A percentile compares a stretch with the other conserved stretches of the same genome.
phyloP scores from a whole-genome alignment of 345 rosid species.

The Mercurialis annua region DNA sequence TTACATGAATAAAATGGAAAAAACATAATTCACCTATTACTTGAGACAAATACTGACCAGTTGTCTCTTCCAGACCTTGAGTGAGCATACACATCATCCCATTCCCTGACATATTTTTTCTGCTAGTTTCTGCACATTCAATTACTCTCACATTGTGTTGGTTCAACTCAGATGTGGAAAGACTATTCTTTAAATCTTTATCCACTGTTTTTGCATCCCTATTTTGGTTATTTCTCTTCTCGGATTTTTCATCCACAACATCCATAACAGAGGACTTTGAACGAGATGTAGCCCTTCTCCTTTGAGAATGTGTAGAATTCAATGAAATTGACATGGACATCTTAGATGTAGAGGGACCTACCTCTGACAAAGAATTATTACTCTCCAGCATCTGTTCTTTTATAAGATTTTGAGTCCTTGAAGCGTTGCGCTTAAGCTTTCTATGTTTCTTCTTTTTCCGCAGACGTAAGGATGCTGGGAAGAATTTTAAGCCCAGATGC shows the following conservation, averaged over 20 bases:
- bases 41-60: constrained; percentile 37
- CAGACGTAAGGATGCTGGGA: constrained; percentile 37
- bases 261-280: constrained; percentile 20
- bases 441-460: constrained; percentile 50
- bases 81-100: constrained; percentile 27
- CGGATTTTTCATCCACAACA: constrained; percentile 30
- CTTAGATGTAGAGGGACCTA: constrained; percentile 57
- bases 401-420: constrained; percentile 20
- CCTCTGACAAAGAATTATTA: constrained; percentile 27
- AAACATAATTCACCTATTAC: neutral
- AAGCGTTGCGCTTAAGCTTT: constrained; percentile 35
- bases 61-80: constrained; percentile 40
- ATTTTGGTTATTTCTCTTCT: constrained; percentile 39
- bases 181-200: constrained; percentile 18
- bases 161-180: constrained; percentile 17
- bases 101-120: constrained; percentile 20
- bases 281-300: constrained; percentile 15
- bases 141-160: constrained; percentile 15
- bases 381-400: constrained; percentile 34
- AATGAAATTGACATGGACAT: constrained; percentile 15
- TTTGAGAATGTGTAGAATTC: constrained; percentile 22
- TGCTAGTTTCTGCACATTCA: constrained; percentile 24
- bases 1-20: neutral
- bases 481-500: constrained; percentile 43
- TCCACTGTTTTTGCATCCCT: constrained; percentile 43